Percentiles rank a stretch among this genome's conserved stretches.
phyloP scores from a whole-genome alignment of 176 grass and related monocot genomes.

The Lolium multiflorum region DNA sequence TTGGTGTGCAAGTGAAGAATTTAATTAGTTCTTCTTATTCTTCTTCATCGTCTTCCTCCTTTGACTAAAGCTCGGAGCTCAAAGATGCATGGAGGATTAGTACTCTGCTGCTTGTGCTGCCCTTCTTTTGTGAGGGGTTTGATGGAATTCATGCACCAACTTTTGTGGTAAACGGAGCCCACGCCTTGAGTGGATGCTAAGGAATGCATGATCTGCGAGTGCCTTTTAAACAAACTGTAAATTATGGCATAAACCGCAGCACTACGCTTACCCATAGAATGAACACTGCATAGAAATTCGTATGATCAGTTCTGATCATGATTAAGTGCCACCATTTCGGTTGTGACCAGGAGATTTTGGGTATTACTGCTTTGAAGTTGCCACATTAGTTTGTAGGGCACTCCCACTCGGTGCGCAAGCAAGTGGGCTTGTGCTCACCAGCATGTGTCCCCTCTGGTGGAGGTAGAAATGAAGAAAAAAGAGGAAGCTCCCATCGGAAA shows the following conservation, averaged over 20 bases:
- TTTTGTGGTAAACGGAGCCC: constrained; percentile 20
- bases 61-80: constrained; percentile 66
- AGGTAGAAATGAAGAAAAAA: constrained; percentile 18
- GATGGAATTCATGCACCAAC: constrained; percentile 17
- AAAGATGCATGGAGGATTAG: constrained; percentile 34
- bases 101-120: not conserved
- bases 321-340: not conserved
- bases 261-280: not conserved
- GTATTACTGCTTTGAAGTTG: not conserved
- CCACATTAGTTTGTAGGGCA: constrained; percentile 25
- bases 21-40: not conserved
- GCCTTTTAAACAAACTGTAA: not conserved
- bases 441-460: constrained; percentile 35
- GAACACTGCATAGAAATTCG: not conserved
- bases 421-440: constrained; percentile 56
- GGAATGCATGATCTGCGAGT: constrained; percentile 23
- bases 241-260: not conserved
- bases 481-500: constrained; percentile 29
- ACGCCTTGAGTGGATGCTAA: constrained; percentile 44
- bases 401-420: constrained; percentile 36
- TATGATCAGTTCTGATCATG: not conserved
- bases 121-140: not conserved
- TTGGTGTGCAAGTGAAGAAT: constrained; percentile 53
- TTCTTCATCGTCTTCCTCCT: not conserved
- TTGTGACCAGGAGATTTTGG: not conserved